Conservation (phyloP, 1,284 basidiomycete genomes). For the Gomphus bonarii region DNA sequence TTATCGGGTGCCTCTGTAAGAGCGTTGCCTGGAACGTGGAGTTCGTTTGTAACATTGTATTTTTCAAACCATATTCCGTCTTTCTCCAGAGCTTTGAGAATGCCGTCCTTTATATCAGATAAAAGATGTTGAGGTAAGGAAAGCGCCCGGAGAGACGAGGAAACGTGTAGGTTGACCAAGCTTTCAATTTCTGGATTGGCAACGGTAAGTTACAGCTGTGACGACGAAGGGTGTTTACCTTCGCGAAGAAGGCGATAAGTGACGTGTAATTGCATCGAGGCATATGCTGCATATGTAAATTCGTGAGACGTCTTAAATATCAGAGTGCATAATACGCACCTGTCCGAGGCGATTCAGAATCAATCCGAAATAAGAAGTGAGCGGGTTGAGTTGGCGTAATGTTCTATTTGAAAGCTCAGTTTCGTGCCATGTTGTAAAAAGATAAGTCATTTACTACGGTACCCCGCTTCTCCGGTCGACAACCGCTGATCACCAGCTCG, state of each 20-base stretch:
- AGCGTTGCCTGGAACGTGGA: slow-evolving; percentile 29
- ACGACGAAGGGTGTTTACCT: slow-evolving; percentile 33
- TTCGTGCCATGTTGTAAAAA: neutral
- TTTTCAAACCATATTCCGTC: slow-evolving; percentile 56
- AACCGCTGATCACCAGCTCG: slow-evolving; percentile 40
- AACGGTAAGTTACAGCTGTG: neutral
- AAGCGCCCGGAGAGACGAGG: slow-evolving; percentile 23
- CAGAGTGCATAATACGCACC: slow-evolving; percentile 20
- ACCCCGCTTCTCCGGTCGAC: slow-evolving; percentile 24
- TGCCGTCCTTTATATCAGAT: neutral
- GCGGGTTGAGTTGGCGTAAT: slow-evolving; percentile 49
- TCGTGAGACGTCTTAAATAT: neutral
- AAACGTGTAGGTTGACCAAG: slow-evolving; percentile 42
- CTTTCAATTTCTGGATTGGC: slow-evolving; percentile 45
- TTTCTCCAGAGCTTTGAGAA: slow-evolving; percentile 45
- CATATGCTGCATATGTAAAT: slow-evolving; percentile 33
- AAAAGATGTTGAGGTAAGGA: slow-evolving; percentile 19
- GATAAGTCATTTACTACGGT: neutral
- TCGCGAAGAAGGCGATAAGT: slow-evolving; percentile 65
- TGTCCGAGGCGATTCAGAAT: slow-evolving; percentile 43
- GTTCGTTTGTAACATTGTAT: slow-evolving; percentile 58
- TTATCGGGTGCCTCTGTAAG: slow-evolving; percentile 25
- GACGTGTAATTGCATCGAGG: slow-evolving; percentile 51
- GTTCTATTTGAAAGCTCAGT: slow-evolving; percentile 1
- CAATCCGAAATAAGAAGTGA: slow-evolving; percentile 63